A percentile compares a stretch with the other conserved stretches of the same genome.
These are phyloP conservation scores for Dichotomopilus funicola DNA, from an alignment of 2,329 filamentous ascomycete genomes.

Conservation along the genomic window DNA sequence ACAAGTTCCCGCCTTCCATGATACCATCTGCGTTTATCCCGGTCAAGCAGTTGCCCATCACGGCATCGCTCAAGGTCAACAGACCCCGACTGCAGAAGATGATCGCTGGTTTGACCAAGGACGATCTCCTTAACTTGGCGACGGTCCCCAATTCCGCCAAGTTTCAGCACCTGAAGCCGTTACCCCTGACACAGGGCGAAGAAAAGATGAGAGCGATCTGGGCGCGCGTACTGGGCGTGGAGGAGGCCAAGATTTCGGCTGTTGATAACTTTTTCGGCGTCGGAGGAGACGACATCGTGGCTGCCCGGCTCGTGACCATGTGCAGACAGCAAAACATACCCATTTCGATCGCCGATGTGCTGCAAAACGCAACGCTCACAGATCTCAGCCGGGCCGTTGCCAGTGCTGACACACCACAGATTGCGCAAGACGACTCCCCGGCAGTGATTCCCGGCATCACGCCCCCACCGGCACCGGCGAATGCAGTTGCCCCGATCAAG, in stretches of 20 bases:
- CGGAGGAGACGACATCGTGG: slow-evolving; percentile 42
- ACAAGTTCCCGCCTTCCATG: slow-evolving; percentile 34
- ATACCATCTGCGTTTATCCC: slow-evolving; percentile 46
- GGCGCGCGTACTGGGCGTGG: slow-evolving; percentile 37
- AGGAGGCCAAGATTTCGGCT: slow-evolving; percentile 35
- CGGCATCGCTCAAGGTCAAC: slow-evolving; percentile 45
- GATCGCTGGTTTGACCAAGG: slow-evolving; percentile 36
- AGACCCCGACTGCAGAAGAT: slow-evolving; percentile 41
- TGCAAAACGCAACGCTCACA: slow-evolving; percentile 36
- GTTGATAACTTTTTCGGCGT: slow-evolving; percentile 40
- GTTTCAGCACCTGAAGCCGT: slow-evolving; percentile 35
- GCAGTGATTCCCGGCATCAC: neutral
- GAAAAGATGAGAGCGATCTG: slow-evolving; percentile 43
- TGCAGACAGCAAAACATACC: slow-evolving; percentile 39
- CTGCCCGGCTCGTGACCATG: slow-evolving; percentile 37
- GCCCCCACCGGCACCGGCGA: slow-evolving; percentile 12
- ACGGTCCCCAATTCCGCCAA: slow-evolving; percentile 32
- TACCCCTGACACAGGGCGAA: slow-evolving; percentile 43
- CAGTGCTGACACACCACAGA: slow-evolving; percentile 19
- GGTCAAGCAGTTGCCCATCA: slow-evolving; percentile 42
- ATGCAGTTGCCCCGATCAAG: slow-evolving; percentile 21
- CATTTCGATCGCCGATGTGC: slow-evolving; percentile 38
- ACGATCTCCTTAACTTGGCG: slow-evolving; percentile 39
- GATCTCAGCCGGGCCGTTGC: slow-evolving; percentile 37
- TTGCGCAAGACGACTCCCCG: slow-evolving; percentile 9